Base-by-base conservation (phyloP, 495 filamentous ascomycete species). In the Aspergillus ostianus region DNA sequence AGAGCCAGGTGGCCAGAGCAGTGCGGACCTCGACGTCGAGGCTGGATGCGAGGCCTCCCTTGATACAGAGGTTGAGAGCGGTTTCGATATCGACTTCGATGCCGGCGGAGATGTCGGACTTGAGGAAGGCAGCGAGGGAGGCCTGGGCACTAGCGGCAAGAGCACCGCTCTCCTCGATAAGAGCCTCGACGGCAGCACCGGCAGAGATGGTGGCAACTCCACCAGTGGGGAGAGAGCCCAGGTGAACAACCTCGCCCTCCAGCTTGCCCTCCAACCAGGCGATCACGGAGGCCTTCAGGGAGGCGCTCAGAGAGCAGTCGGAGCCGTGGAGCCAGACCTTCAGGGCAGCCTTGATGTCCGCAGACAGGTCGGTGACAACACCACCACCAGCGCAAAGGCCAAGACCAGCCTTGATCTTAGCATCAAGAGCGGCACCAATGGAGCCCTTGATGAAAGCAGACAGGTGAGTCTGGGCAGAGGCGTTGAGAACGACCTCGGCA, bases 1-100 rank as follows among this genome's bases (percentile, higher is more conserved):
- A 63, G n/a, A 80, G 64, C 77, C 77, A 80, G 30, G 63, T 56
- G 48, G 74, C 70, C 23, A 80, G 67, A 41, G 69, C 56, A 59
- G 68, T 66, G 51, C 76, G 75, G 30, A 65, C 59, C 1, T 73
- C 71, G 52, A 64, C 52, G 32, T 61, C 64, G 23, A 80, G 59
- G 15, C 63, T 45, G 29, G 67, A 19, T 51, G 77, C 73, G 50
- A 71, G 62, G 47, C 70, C 58, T 55, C 75, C 77, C 50, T 63
- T 65, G 45, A 65, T 69, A 60, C 70, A 73, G 54, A 65, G 59
- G 49, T 71, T 55, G 6, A 80, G 72, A 41, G 63, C 63, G 51
- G 65, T 53, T 29, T 67, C 62, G 49, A 79, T 59, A 44, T 69
- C 62, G 27, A 64, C 68, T 30, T 72, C 70, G 32, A 79, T 61